A percentile compares a stretch with the other conserved stretches of the same genome.
Evolutionary conservation across 177 flowering plant species (phyloP).

Genomic region (Tripterygium wilfordii): DNA sequence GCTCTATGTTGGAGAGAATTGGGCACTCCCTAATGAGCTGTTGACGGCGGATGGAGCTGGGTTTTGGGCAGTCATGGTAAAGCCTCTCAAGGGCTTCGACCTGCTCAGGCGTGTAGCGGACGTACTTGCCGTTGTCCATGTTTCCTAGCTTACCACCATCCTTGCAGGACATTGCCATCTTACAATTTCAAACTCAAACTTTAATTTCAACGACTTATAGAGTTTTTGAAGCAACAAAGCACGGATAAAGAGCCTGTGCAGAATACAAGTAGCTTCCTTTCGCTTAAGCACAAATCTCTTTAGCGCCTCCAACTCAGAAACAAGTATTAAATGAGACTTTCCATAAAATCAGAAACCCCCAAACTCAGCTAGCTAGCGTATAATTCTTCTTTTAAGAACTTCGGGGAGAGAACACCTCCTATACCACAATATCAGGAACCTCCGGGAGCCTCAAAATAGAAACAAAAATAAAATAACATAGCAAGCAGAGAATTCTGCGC

Average conservation of each 20-base stretch:
- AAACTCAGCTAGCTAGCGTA: no score
- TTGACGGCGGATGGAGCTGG: conserved; percentile 90
- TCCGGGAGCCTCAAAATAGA: no score
- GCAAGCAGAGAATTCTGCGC: background rate
- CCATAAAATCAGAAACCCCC: no score
- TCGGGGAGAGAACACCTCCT: background rate
- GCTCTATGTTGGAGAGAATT: conserved; percentile 91
- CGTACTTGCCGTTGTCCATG: conserved; percentile 92
- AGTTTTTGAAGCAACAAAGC: no score
- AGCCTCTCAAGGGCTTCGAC: conserved; percentile 99
- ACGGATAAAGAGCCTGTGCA: no score
- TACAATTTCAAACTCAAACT: conserved; percentile 11
- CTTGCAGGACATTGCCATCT: conserved; percentile 81
- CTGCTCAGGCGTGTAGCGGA: conserved; percentile 97
- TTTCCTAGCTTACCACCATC: conserved; percentile 53
- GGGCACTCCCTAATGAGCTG: conserved; percentile 95
- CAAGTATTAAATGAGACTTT: no score
- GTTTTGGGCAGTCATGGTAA: conserved; percentile 96
- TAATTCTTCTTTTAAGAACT: background rate
- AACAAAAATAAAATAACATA: no score
- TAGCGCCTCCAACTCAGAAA: no score
- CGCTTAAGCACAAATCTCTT: background rate
- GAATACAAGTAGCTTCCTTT: background rate
- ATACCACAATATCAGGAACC: no score
- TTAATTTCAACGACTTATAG: background rate